These are phyloP conservation scores for Penicillium sp. DNA, from an alignment of 2,329 filamentous ascomycete genomes.

Conservation along the genomic window DNA sequence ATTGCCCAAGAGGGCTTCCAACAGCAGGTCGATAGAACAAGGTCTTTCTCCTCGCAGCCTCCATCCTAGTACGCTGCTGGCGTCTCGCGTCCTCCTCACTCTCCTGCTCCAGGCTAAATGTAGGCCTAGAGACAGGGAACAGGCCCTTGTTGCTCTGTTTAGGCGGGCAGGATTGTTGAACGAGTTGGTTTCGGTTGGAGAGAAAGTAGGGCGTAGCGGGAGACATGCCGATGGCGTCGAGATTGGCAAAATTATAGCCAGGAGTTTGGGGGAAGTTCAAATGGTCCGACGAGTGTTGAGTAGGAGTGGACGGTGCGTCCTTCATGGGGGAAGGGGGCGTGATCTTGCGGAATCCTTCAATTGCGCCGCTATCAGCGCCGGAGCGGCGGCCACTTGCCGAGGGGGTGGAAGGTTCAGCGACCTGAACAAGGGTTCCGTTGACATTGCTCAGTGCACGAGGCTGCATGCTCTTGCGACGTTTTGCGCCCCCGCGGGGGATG, in stretches of 20 bases:
- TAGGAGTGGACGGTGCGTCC: conserved; percentile 22
- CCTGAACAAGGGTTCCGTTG: conserved; percentile 64
- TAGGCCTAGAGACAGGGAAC: conserved; percentile 33
- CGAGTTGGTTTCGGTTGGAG: conserved; percentile 46
- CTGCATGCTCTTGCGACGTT: conserved; percentile 81
- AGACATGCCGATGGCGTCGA: conserved; percentile 46
- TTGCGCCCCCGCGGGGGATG: conserved; percentile 70
- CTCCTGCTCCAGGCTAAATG: not conserved
- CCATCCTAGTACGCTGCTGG: conserved; percentile 63
- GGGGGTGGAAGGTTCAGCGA: conserved; percentile 29
- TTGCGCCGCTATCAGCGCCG: conserved; percentile 32
- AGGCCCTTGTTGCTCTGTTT: conserved; percentile 53
- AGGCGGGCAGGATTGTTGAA: conserved; percentile 59
- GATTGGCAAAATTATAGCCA: conserved; percentile 39
- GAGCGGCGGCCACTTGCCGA: conserved; percentile 35
- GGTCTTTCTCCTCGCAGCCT: conserved; percentile 76
- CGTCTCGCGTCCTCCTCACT: conserved; percentile 38
- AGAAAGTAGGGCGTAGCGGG: conserved; percentile 53
- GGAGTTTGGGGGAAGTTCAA: conserved; percentile 40
- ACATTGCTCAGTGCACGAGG: conserved; percentile 70
- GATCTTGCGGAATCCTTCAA: conserved; percentile 40
- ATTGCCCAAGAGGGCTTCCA: conserved; percentile 69
- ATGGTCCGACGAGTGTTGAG: conserved; percentile 15
- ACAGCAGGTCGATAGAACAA: conserved; percentile 77
- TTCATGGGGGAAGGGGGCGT: conserved; percentile 33